A percentile compares a stretch with the other conserved stretches of the same genome.
phyloP scores from a whole-genome alignment of 2,329 filamentous ascomycete genomes.

The Monosporascus sp. region DNA sequence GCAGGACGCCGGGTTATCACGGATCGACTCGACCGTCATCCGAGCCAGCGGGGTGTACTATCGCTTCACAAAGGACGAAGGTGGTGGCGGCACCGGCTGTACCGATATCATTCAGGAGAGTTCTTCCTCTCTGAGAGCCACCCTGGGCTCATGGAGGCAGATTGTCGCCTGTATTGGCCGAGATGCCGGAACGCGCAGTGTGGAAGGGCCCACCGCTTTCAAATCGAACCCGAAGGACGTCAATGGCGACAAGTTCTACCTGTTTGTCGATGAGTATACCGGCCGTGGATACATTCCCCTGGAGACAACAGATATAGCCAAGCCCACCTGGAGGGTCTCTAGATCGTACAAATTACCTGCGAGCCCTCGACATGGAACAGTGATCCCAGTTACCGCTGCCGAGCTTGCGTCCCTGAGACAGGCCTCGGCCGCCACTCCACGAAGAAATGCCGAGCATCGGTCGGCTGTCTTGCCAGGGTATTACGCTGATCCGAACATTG shows the following conservation, averaged over 20 bases:
- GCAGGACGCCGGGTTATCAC: constrained; percentile 46
- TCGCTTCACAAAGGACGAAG: constrained; percentile 53
- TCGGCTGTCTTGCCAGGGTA: constrained; percentile 32
- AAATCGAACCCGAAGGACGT: constrained; percentile 43
- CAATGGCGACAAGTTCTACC: constrained; percentile 48
- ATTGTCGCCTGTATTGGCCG: constrained; percentile 44
- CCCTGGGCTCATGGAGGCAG: constrained; percentile 37
- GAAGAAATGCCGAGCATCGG: constrained; percentile 2
- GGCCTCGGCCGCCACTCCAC: constrained; percentile 9
- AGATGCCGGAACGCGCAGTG: constrained; percentile 41
- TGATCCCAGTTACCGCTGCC: constrained; percentile 43
- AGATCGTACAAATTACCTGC: constrained; percentile 39
- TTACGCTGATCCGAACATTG: constrained; percentile 44
- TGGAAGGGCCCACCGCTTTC: constrained; percentile 50
- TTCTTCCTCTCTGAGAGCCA: constrained; percentile 35
- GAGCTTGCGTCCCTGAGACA: constrained; percentile 31
- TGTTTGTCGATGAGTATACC: constrained; percentile 50
- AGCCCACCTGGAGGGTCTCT: constrained; percentile 44
- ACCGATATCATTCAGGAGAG: constrained; percentile 50
- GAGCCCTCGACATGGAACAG: constrained; percentile 49
- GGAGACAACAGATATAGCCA: constrained; percentile 43
- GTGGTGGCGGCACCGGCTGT: constrained; percentile 43
- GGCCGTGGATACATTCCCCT: constrained; percentile 49
- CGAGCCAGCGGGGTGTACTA: constrained; percentile 38
- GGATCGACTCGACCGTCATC: constrained; percentile 49